These are phyloP conservation scores for Rhizopogon vulgaris DNA, from an alignment of 768 basidiomycete species.

Conservation along the genomic window DNA sequence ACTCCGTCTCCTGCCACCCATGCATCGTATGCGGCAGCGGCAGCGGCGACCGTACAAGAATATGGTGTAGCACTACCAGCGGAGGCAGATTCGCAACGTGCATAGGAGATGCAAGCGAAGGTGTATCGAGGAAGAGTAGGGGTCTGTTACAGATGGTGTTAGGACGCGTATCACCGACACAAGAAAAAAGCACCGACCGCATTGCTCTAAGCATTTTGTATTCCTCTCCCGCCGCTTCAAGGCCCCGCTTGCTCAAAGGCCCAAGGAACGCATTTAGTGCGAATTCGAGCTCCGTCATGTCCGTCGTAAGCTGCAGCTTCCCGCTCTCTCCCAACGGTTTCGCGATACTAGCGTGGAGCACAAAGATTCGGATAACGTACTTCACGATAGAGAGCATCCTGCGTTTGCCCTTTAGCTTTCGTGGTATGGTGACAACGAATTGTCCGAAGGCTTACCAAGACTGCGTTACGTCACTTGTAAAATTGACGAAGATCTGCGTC, in stretches of 20 bases:
- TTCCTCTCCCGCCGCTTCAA: constrained; percentile 80
- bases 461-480: constrained; percentile 64
- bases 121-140: constrained; percentile 83
- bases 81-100: constrained; percentile 77
- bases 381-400: constrained; percentile 68
- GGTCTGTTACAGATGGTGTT: constrained; percentile 44
- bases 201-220: constrained; percentile 82
- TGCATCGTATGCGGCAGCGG: constrained; percentile 85
- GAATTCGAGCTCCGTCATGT: constrained; percentile 97
- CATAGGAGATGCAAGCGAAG: constrained; percentile 54
- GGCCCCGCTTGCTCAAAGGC: constrained; percentile 50
- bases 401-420: not conserved
- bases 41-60: constrained; percentile 82
- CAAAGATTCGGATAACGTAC: constrained; percentile 79
- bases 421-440: not conserved
- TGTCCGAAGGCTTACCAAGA: constrained; percentile 52
- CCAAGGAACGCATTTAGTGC: constrained; percentile 75
- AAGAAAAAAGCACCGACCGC: constrained; percentile 47
- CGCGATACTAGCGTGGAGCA: constrained; percentile 91
- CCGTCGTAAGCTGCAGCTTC: constrained; percentile 89
- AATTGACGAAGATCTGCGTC: constrained; percentile 68
- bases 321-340: constrained; percentile 88
- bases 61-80: constrained; percentile 85
- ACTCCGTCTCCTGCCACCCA: constrained; percentile 94
- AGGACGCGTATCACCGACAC: not conserved